Evolutionary conservation across 2,329 filamentous ascomycete genomes (phyloP).

Genomic region (Drechslerella dactyloides): DNA sequence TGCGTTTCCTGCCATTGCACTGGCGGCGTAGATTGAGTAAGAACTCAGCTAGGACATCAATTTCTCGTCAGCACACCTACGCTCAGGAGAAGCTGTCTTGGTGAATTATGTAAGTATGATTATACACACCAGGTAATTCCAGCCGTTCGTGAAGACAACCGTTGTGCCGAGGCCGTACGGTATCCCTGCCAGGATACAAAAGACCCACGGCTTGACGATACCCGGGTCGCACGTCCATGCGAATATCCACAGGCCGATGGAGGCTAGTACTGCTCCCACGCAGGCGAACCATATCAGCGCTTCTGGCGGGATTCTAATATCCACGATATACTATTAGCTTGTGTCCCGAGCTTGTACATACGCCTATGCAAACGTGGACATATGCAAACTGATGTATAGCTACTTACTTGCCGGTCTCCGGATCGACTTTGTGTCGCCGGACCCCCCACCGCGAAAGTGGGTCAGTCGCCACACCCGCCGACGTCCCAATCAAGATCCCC

Average conservation of each 20-base stretch:
- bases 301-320: slow-evolving; percentile 66
- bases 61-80: background rate
- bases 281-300: slow-evolving; percentile 81
- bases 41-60: slow-evolving; percentile 57
- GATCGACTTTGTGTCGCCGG: slow-evolving; percentile 75
- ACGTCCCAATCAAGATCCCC: slow-evolving; percentile 69
- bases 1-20: slow-evolving; percentile 78
- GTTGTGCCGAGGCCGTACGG: slow-evolving; percentile 80
- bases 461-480: slow-evolving; percentile 64
- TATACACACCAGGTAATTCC: slow-evolving; percentile 74
- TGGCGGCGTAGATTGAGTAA: slow-evolving; percentile 82
- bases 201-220: slow-evolving; percentile 74
- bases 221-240: slow-evolving; percentile 84
- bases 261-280: slow-evolving; percentile 75
- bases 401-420: slow-evolving; percentile 69
- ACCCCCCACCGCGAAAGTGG: slow-evolving; percentile 79
- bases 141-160: slow-evolving; percentile 79
- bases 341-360: background rate
- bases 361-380: background rate
- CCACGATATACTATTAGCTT: slow-evolving; percentile 57
- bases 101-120: too few species aligned
- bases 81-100: background rate
- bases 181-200: slow-evolving; percentile 77
- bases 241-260: slow-evolving; percentile 82
- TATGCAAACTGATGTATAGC: background rate